Evolutionary conservation across 2,329 filamentous ascomycete genomes (phyloP), one percentile per base, ranked within the genome.

Genomic region (Penicillium sp.): DNA sequence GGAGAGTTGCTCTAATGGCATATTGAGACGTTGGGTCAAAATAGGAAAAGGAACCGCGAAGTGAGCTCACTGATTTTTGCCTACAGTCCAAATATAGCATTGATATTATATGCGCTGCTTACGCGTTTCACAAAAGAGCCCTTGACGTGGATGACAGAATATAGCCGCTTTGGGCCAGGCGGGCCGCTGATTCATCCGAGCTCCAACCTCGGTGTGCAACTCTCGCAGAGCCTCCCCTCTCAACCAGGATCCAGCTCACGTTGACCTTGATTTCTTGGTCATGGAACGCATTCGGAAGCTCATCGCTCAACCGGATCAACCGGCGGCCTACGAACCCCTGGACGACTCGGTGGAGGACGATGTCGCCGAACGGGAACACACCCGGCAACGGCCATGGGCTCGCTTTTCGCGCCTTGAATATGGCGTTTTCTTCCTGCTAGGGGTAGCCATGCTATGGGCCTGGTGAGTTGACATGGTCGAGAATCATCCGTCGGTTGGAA

Each of bases 391-490:
- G 13, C 36, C 50, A 6, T 44, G 36, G 21, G 23, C 51, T 25
- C 53, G 49, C 2, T 95, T 95, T 70, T 94, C 88, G 47, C 89
- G 86, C 81, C 60, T 87, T 23, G 87, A 94, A 63, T 98, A 97
- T 68, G 72, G 69, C 54, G 83, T 95, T 60, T 97, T 97, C 66
- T 73, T 85, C 40, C 71, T 95, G 35, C 73, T 97, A 17, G 93
- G 93, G 35, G 76, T 95, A 41, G 87, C 90, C 36, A 97, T 97
- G 93, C 76, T 97, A 30, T 97, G 91, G 91, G 89, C 91, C 39
- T 97, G 91, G 91, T 94, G 78, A 54, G 79, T 57, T 9, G 31
- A 32, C 19, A 28, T 28, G 4, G 4, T 27, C 25, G 25, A 27
- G 4, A 27, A n/a, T 4, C 11, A 4, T n/a, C 25, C 25, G n/a